Conservation (phyloP, 2,329 filamentous ascomycete genomes). For the Trichoderma breve region DNA sequence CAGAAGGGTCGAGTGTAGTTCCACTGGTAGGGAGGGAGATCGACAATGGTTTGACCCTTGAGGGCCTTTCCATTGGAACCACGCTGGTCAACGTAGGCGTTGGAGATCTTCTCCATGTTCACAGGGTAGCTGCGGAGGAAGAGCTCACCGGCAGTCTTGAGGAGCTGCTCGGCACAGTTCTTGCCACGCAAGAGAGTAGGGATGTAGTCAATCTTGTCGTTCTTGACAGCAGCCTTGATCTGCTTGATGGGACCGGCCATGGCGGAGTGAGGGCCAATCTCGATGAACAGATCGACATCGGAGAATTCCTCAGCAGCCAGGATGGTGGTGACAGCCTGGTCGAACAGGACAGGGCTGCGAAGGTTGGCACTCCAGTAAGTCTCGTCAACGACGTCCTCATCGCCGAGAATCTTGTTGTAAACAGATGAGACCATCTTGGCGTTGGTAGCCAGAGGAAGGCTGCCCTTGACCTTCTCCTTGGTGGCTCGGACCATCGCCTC, state of each 20-base stretch:
- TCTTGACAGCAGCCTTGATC: slow-evolving; percentile 40
- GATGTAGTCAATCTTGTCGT: slow-evolving; percentile 32
- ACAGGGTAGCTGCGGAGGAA: slow-evolving; percentile 42
- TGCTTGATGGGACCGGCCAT: slow-evolving; percentile 48
- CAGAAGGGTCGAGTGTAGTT: slow-evolving; percentile 30
- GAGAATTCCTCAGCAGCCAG: slow-evolving; percentile 17
- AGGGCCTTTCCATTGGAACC: slow-evolving; percentile 23
- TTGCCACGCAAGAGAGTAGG: slow-evolving; percentile 44
- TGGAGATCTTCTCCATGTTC: slow-evolving; percentile 33
- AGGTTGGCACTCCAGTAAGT: slow-evolving; percentile 41
- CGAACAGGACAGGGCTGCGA: slow-evolving; percentile 35
- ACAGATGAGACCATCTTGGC: slow-evolving; percentile 18
- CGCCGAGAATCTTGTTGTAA: slow-evolving; percentile 15
- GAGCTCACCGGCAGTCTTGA: slow-evolving; percentile 40
- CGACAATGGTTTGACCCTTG: slow-evolving; percentile 5
- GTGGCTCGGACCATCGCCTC: neutral
- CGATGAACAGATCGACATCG: slow-evolving; percentile 36
- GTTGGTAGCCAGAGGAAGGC: neutral
- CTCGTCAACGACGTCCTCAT: slow-evolving; percentile 18
- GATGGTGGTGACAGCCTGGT: slow-evolving; percentile 26
- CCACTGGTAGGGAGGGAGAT: slow-evolving; percentile 35
- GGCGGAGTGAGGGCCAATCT: slow-evolving; percentile 48
- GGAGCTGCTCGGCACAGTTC: slow-evolving; percentile 34
- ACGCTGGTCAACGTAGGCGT: slow-evolving; percentile 18
- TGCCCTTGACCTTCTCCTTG: neutral